These are phyloP conservation scores for Metarhizium guizhouense DNA, from an alignment of 2,329 filamentous ascomycete genomes.

Conservation along the genomic window DNA sequence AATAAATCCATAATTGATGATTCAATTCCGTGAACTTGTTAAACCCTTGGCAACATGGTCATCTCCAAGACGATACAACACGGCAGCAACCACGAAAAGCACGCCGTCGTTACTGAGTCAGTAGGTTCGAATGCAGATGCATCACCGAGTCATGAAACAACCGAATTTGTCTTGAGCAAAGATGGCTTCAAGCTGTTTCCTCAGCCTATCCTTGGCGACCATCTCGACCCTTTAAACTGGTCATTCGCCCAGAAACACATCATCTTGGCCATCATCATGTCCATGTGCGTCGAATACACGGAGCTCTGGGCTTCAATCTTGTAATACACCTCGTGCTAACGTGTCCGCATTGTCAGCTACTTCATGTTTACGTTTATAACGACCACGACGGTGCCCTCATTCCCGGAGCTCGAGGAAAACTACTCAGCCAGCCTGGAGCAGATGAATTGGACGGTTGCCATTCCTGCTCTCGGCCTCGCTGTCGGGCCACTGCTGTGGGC, in stretches of 20 bases:
- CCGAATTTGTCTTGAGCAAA: not conserved
- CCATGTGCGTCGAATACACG: slow-evolving; percentile 27
- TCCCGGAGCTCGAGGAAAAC: slow-evolving; percentile 36
- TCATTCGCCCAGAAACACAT: slow-evolving; percentile 34
- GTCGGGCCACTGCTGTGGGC: slow-evolving; percentile 42
- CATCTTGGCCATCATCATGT: slow-evolving; percentile 43
- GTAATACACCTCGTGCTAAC: not conserved
- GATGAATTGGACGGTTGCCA: slow-evolving; percentile 46
- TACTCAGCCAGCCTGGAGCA: slow-evolving; percentile 35
- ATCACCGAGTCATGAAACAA: not conserved
- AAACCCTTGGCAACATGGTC: not conserved
- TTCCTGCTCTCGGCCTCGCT: slow-evolving; percentile 40
- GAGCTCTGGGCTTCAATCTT: not conserved
- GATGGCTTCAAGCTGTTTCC: slow-evolving; percentile 21
- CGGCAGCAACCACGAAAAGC: not conserved
- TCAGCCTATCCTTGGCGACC: slow-evolving; percentile 21
- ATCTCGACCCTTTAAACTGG: slow-evolving; percentile 48
- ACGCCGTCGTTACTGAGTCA: not conserved
- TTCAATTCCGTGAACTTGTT: no score
- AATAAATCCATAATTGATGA: no score
- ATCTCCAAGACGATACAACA: not conserved
- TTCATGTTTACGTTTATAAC: slow-evolving; percentile 52
- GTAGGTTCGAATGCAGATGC: not conserved
- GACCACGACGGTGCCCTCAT: slow-evolving; percentile 46
- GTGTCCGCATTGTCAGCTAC: slow-evolving; percentile 26